Percentiles rank a stretch among this genome's conserved stretches.
phyloP scores from a whole-genome alignment of 169 alveolate species.

The Babesia caballi region DNA sequence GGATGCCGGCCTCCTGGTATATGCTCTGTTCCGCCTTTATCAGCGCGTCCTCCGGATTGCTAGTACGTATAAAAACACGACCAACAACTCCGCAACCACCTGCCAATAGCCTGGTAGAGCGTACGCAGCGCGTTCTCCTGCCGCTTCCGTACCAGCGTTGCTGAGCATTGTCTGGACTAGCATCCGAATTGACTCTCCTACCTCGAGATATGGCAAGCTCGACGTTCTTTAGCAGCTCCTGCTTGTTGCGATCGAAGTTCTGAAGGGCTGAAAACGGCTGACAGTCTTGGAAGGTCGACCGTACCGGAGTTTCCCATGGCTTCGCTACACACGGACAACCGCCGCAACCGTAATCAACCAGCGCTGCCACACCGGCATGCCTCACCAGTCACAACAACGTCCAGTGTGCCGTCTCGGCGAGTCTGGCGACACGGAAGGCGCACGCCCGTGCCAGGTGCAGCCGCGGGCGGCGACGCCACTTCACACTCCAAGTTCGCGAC shows the following conservation, averaged over 20 bases:
- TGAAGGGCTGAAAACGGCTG: conserved; percentile 14
- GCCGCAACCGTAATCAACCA: not conserved
- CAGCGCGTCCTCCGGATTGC: conserved; percentile 14
- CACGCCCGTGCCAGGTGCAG: not conserved
- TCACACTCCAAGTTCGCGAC: not conserved
- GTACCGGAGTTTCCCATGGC: conserved; percentile 33
- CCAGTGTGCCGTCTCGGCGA: not conserved
- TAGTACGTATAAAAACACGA: not conserved
- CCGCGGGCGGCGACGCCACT: not conserved
- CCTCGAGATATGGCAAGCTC: conserved; percentile 35
- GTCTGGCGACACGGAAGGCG: not conserved
- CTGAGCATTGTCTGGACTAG: not conserved
- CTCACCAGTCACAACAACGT: not conserved
- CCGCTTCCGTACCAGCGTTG: conserved; percentile 5
- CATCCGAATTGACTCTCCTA: not conserved
- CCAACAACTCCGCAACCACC: not conserved
- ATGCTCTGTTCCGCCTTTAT: conserved; percentile 38
- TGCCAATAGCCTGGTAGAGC: conserved; percentile 14
- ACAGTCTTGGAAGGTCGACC: not conserved
- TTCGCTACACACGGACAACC: not conserved
- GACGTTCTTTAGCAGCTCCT: conserved; percentile 16
- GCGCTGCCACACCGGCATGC: not conserved
- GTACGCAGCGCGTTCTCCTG: conserved; percentile 13
- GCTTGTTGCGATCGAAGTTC: conserved; percentile 20
- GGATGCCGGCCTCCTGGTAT: conserved; percentile 34